A percentile compares a stretch with the other conserved stretches of the same genome.
These are phyloP conservation scores for Fraxinus xanthoxyloides DNA, from an alignment of 305 asterid genomes.

Conservation along the genomic window DNA sequence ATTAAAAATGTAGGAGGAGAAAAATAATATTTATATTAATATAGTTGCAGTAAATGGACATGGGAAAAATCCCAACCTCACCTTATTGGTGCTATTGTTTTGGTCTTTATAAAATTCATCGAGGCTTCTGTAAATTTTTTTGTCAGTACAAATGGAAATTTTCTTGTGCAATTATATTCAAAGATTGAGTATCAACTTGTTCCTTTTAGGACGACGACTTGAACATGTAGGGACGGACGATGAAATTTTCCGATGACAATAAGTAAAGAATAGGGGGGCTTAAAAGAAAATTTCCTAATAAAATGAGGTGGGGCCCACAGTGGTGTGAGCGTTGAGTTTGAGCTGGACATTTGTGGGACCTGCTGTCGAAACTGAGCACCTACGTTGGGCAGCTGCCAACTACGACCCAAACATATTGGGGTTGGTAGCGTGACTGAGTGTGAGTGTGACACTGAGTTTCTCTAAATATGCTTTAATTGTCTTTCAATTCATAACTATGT, in stretches of 20 bases:
- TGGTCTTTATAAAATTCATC: background rate
- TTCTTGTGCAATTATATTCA: background rate
- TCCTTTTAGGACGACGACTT: too few species aligned
- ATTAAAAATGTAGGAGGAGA: background rate
- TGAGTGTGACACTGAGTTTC: background rate
- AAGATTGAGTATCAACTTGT: background rate
- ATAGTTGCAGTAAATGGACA: background rate
- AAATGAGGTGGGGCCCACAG: conserved; percentile 21
- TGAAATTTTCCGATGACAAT: background rate
- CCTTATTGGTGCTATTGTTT: background rate
- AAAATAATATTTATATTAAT: too few species aligned
- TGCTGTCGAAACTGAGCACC: conserved; percentile 31
- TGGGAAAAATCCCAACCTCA: background rate
- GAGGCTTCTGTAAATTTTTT: too few species aligned
- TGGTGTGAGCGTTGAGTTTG: background rate
- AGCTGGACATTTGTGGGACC: conserved; percentile 25
- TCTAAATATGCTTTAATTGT: background rate
- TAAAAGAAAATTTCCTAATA: background rate
- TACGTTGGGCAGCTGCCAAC: conserved; percentile 48
- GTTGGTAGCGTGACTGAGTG: conserved; percentile 16
- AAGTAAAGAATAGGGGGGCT: background rate
- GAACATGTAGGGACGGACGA: too few species aligned
- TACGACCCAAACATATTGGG: conserved; percentile 27
- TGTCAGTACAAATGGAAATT: too few species aligned
- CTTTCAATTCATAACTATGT: conserved; percentile 1